Evolutionary conservation across 371 early-diverging fungal species (phyloP), one percentile per base, ranked within the genome.

Genomic region (Coemansia sp.): DNA sequence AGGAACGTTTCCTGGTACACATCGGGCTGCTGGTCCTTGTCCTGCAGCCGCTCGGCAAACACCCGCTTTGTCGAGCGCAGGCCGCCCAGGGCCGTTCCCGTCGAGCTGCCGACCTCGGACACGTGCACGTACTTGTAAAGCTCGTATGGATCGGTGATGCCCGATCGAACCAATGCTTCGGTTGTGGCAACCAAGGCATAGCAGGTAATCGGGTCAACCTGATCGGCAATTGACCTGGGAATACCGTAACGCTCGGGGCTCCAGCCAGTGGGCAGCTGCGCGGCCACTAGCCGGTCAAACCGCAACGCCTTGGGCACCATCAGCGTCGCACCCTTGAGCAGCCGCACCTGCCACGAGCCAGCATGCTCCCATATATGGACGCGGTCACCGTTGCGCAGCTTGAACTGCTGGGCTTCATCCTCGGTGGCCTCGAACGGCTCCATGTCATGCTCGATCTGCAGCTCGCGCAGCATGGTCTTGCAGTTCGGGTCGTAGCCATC

Each of bases 71-170:
- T 83, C 44, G 92, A 83, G 4, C 78, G 63, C 82, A 89, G 86
- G 71, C 97, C 97, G 83, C 95, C 95, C 3, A 91, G 81, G 78
- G 89, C 91, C 10, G 90, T 85, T 66, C 97, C 97, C 51, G 90
- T 85, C 16, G 89, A 82, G 85, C 91, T 96, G 70, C 97, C 97
- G 56, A 97, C 88, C 76, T 97, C 95, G 55, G 91, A 88, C 42
- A 97, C 94, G 77, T 97, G 97, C 61, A 96, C 92, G 66, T 96
- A 97, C 77, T 92, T 84, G 87, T 92, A 97, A 82, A 96, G 91
- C 81, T 97, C 97, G 81, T 97, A 97, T 38, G 97, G 96, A 72
- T 97, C 97, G 36, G 97, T 94, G 60, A 97, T 89, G 81, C 97
- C 97, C 57, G 92, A 88, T 14, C 93, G 84, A 34, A 94, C 82